Evolutionary conservation across 805 yeast species (phyloP), one percentile per base, ranked within the genome.

Genomic region (Candida oleophila): DNA sequence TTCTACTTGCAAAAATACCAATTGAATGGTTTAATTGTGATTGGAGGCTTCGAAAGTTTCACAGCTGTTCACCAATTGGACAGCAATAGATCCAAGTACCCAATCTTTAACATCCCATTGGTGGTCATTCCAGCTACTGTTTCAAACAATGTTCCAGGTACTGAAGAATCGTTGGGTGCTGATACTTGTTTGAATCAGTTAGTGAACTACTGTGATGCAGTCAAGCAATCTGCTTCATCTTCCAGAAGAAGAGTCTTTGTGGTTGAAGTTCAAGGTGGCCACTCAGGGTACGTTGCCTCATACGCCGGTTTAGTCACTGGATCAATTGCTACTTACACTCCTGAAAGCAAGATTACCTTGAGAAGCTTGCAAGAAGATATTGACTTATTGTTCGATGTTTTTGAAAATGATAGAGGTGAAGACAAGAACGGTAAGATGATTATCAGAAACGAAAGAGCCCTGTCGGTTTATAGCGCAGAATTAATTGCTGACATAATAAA

Each of bases 251-350:
- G 94, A 65, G 86, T 83, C 14, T 87, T 87, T 59, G 88, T 87
- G 32, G 87, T 87, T 50, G 95, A 87, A 60, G 86, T 83, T 25
- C 95, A 87, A 70, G 95, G 95, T 58, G 95, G 95, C 45, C 82
- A 87, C 65, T 83, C 88, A 21, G 95, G 95, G 43, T 87, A 77
- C 61, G 79, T 87, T 55, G 90, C 94, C 18, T 77, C 88, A 2
- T 77, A 74, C 55, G 80, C 84, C 12, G 85, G 85, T 28, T 67
- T 87, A 49, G 81, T 84, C 39, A 77, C 85, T 28, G 92, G 92
- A 54, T 85, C 91, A 2, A 78, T 80, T 49, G 87, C 85, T 3
- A 79, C 88, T 0, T 87, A 87, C 58, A 85, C 85, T 22, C 95
- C 94, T 30, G 95, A 87, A 60, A 80, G 81, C 55, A 81, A 82